phyloP scores from a whole-genome alignment of 2,329 filamentous ascomycete genomes.

The Xylaria sp. region DNA sequence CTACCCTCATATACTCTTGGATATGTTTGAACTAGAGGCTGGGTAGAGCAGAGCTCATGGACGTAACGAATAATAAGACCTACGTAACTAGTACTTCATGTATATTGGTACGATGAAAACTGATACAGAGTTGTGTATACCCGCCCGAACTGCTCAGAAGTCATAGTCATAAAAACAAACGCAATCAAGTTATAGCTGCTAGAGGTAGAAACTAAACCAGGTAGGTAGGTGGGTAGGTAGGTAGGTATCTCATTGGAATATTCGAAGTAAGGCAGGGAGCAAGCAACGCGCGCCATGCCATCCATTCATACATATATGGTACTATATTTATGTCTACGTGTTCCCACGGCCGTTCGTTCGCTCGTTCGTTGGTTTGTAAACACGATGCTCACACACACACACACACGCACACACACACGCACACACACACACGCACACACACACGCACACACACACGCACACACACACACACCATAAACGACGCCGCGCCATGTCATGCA shows the following conservation, averaged over 20 bases:
- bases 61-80: too few relatives aligned
- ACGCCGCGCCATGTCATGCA: slow-evolving; percentile 22
- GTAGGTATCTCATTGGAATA: neutral
- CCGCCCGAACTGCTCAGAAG: too few relatives aligned
- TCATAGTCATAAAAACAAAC: neutral
- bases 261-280: slow-evolving; percentile 2
- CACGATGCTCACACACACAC: neutral
- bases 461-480: neutral
- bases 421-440: too few relatives aligned
- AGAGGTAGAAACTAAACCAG: neutral
- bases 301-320: slow-evolving; percentile 26
- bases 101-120: neutral
- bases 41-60: too few relatives aligned
- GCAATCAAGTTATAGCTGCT: neutral
- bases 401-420: too few relatives aligned
- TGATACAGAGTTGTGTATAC: too few relatives aligned
- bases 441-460: too few relatives aligned
- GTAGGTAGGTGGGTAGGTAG: too few relatives aligned
- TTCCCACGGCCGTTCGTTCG: neutral
- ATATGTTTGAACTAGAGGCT: too few relatives aligned
- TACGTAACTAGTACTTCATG: neutral
- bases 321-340: neutral
- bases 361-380: slow-evolving; percentile 1
- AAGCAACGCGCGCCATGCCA: slow-evolving; percentile 17
- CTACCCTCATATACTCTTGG: too few relatives aligned